Conservation (phyloP, 768 basidiomycete genomes). For the Mycena venus region DNA sequence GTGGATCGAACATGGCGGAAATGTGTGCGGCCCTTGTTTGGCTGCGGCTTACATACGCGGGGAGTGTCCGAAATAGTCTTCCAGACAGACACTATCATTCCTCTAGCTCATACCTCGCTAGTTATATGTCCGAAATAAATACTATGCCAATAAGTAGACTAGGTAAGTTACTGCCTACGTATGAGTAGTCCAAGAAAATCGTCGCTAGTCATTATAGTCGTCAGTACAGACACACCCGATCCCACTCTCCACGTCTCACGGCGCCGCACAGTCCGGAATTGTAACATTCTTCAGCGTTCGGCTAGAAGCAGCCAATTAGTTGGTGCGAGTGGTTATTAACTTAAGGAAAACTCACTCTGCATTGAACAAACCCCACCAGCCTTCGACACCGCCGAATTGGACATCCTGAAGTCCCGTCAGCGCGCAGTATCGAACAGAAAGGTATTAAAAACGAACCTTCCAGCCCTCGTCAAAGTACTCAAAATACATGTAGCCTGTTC, state of each 20-base stretch:
- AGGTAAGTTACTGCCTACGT: background rate
- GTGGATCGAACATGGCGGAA: conserved; percentile 72
- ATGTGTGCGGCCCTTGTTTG: conserved; percentile 3
- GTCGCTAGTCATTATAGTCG: conserved; percentile 12
- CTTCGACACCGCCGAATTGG: conserved; percentile 61
- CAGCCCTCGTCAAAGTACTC: conserved; percentile 82
- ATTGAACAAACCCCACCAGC: conserved; percentile 42
- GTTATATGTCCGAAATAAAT: conserved; percentile 2
- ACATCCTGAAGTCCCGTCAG: conserved; percentile 53
- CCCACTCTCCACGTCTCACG: conserved; percentile 16
- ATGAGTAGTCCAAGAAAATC: background rate
- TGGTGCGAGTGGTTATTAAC: background rate
- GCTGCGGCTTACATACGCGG: background rate
- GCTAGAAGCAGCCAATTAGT: conserved; percentile 53
- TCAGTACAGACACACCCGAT: background rate
- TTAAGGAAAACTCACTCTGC: conserved; percentile 32
- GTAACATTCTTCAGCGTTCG: conserved; percentile 80
- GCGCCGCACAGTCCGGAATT: conserved; percentile 67
- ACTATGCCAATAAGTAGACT: conserved; percentile 1
- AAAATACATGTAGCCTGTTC: conserved; percentile 91
- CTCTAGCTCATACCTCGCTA: too few species aligned
- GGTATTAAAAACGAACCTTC: conserved; percentile 65
- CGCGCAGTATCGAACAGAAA: background rate
- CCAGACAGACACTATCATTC: too few species aligned
- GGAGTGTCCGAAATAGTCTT: too few species aligned